Evolutionary conservation across 306 rosid genomes (phyloP).

Genomic region (Castanospermum australe): DNA sequence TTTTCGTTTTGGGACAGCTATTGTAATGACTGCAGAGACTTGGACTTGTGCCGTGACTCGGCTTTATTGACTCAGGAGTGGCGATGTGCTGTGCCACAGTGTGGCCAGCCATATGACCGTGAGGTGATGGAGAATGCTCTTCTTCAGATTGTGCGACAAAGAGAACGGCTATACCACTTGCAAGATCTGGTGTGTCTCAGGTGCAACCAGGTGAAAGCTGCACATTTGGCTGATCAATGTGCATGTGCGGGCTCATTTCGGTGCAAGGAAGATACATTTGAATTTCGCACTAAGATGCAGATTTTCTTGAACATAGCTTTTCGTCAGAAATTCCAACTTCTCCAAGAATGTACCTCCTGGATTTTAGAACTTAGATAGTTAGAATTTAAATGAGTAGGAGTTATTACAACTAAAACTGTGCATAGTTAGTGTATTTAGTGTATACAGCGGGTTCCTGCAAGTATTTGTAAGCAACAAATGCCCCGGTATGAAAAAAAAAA

Average conservation of each 20-base stretch:
- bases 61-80: slow-evolving; percentile 65
- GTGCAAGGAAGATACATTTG: slow-evolving; percentile 61
- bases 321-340: slow-evolving; percentile 83
- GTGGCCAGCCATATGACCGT: slow-evolving; percentile 85
- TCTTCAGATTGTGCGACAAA: slow-evolving; percentile 81
- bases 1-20: slow-evolving; percentile 48
- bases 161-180: slow-evolving; percentile 81
- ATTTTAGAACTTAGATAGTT: slow-evolving; percentile 50
- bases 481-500: not conserved
- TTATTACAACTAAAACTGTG: not conserved
- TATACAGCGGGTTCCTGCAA: not conserved
- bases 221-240: slow-evolving; percentile 86
- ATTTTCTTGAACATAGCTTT: slow-evolving; percentile 61
- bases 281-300: slow-evolving; percentile 61
- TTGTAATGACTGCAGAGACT: slow-evolving; percentile 86
- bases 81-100: slow-evolving; percentile 84
- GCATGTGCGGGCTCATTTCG: slow-evolving; percentile 75
- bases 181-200: slow-evolving; percentile 75
- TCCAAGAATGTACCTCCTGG: slow-evolving; percentile 81
- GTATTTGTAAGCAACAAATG: not conserved
- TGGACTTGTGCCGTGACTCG: slow-evolving; percentile 81
- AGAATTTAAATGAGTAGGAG: not conserved
- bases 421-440: not conserved
- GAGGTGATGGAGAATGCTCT: slow-evolving; percentile 79
- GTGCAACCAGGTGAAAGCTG: slow-evolving; percentile 79